Base-by-base conservation (phyloP, 352 stramenopile genomes). In the Albugo laibachii region DNA sequence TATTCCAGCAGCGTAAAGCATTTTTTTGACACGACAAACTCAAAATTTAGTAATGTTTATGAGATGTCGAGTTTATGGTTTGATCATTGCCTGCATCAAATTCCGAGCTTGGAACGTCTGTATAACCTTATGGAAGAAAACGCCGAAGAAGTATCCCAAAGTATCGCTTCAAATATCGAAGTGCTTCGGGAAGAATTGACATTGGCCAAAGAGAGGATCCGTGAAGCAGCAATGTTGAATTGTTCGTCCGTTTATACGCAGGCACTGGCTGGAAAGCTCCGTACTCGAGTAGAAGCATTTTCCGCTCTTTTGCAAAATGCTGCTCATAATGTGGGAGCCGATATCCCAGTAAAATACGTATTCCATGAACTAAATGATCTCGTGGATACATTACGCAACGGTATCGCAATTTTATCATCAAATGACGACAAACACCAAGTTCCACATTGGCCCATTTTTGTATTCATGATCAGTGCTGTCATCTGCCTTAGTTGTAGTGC, bases 391-490 rank as follows among this genome's bases (percentile, higher is more conserved):
- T 65, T 89, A 21, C 69, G 73, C 50, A 85, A 85, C 45, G 77
- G 77, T 38, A 63, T 89, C 34, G 70, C 80, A 48, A 68, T 85
- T 43, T 64, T 89, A 55, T 65, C 74, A 43, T 66, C 44, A 14
- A 20, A 13, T 36, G 11, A 45, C 50, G 69, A 84, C 45, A 64
- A 63, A 19, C 76, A 89, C 59, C 53, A 86, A 41, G 77, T 87
- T 36, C 64, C 69, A 24, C 67, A 83, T 55, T 91, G 77, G 77
- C 77, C 77, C 11, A 84, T 91, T 56, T 80, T 79, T 45, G 77
- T 80, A 43, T 91, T 87, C 54, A 83, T 91, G 70, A 65, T 63
- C 45, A 83, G 69, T 46, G 77, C 74, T 5, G 77, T 86, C 38
- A 67, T 87, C 51, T 91, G 77, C 37, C 56, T 91, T 31, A 84